Evolutionary conservation across 208 protist genomes (phyloP), one percentile per base, ranked within the genome.

Genomic region (Crithidia bombi): DNA sequence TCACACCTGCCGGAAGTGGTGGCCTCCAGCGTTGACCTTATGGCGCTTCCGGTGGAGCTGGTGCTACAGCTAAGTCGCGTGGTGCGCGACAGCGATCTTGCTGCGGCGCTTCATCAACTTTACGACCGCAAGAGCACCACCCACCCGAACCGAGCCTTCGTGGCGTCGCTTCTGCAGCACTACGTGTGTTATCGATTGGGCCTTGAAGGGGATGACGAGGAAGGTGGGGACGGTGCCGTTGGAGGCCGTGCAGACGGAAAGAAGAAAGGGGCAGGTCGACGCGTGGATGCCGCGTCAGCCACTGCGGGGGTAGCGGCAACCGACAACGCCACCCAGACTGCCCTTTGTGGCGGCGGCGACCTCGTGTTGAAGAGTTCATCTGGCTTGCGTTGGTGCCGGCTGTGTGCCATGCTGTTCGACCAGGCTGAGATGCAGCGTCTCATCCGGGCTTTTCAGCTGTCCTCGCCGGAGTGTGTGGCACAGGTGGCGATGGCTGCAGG

Each of bases 371-470:
- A 28, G 11, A 28, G 19, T 4, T 30, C 61, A 10, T 77, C 38
- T 35, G 69, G 83, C 4, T 65, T 91, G 62, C 61, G 79, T 36
- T 94, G 89, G 89, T 94, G 89, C 58, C 65, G 83, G 26, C 55
- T 90, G 54, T 94, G 89, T 56, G 77, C 65, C 25, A 66, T 56
- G 10, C 72, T 94, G 7, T 83, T 85, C 65, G 85, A 93, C 55
- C 38, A 81, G 9, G 61, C 69, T 0, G 83, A 86, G 44, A 58
- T 83, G 41, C 32, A 78, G 33, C 81, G 81, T 17, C 41, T 83
- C 11, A 28, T 65, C 47, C 78, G 73, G 35, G 63, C 46, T 56
- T 78, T 39, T 21, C 67, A 65, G 55, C 46, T 68, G 14, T 79
- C 61, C 17, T 15, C 36, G 19, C 76, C 58, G n/a, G 41, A 52